Evolutionary conservation across 23 red algal genomes (phyloP).

Genomic region (Gracilaria domingensis): DNA sequence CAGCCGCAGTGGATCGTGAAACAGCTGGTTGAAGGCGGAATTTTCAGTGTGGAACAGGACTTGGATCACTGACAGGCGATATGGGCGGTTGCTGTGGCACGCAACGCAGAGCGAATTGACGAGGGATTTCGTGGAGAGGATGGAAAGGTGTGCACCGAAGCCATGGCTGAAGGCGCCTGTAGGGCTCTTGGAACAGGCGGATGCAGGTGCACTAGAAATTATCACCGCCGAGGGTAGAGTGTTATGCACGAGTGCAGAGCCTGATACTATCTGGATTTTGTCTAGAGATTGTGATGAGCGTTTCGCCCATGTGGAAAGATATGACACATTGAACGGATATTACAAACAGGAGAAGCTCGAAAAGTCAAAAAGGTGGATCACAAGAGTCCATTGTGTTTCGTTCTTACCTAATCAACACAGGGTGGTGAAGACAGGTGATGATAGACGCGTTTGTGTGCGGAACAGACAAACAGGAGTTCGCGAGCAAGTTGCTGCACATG

Average conservation of each 20-base stretch:
- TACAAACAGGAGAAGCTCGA: too few species aligned
- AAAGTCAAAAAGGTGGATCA: too few species aligned
- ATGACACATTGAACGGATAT: too few species aligned
- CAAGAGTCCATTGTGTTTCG: background rate
- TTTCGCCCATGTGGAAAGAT: too few species aligned
- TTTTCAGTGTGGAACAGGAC: background rate
- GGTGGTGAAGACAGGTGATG: background rate
- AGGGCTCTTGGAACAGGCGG: conserved; percentile 26
- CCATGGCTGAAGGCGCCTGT: background rate
- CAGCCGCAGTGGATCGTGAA: conserved; percentile 1
- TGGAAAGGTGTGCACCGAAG: conserved; percentile 31
- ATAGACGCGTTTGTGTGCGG: background rate
- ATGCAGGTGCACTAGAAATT: background rate
- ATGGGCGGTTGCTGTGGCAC: conserved; percentile 9
- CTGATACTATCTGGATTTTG: background rate
- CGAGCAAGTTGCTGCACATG: background rate
- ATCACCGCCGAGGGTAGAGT: background rate
- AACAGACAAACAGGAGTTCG: background rate
- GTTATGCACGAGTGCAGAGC: background rate
- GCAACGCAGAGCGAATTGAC: background rate
- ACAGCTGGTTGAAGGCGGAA: background rate
- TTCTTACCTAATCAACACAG: background rate
- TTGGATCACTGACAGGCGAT: too few species aligned
- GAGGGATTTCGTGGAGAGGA: background rate
- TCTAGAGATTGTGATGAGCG: too few species aligned